Percentiles rank a stretch among this genome's conserved stretches.
Evolutionary conservation across 768 basidiomycete species (phyloP).

Genomic region (Mycena pura): DNA sequence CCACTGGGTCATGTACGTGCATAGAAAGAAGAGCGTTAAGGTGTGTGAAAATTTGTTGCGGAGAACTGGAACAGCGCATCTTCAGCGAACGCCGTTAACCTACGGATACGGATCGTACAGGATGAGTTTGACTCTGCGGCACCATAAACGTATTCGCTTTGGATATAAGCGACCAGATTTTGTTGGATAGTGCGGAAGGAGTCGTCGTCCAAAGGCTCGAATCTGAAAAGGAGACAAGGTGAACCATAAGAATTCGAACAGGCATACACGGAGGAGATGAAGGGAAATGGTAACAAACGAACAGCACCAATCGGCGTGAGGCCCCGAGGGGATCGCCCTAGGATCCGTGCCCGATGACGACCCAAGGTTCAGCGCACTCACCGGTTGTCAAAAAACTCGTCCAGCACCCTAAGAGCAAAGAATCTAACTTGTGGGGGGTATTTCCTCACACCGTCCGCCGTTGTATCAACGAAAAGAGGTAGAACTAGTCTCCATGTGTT

Average conservation of each 20-base stretch:
- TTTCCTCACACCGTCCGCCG: conserved; percentile 66
- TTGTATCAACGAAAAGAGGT: conserved; percentile 70
- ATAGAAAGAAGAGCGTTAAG: conserved; percentile 86
- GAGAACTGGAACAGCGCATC: conserved; percentile 58
- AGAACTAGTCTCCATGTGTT: conserved; percentile 85
- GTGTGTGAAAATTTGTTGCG: conserved; percentile 97
- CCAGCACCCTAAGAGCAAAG: conserved; percentile 79
- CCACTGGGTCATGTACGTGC: conserved; percentile 87
- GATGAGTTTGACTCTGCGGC: conserved; percentile 80
- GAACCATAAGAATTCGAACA: too few relatives aligned
- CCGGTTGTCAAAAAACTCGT: conserved; percentile 85
- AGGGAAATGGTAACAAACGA: conserved; percentile 8
- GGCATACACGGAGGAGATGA: conserved; percentile 9
- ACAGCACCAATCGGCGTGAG: neutral
- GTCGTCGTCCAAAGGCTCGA: conserved; percentile 72
- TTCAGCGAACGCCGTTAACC: conserved; percentile 18
- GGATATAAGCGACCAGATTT: conserved; percentile 81
- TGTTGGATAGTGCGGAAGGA: conserved; percentile 77
- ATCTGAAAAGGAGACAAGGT: conserved; percentile 54
- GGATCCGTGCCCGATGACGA: conserved; percentile 1
- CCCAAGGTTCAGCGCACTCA: conserved; percentile 47
- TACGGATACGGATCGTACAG: conserved; percentile 60
- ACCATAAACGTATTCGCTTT: conserved; percentile 87
- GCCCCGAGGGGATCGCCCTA: conserved; percentile 13
- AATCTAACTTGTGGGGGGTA: conserved; percentile 78